Conservation (phyloP, 768 basidiomycete genomes). For the Lentinula edodes region DNA sequence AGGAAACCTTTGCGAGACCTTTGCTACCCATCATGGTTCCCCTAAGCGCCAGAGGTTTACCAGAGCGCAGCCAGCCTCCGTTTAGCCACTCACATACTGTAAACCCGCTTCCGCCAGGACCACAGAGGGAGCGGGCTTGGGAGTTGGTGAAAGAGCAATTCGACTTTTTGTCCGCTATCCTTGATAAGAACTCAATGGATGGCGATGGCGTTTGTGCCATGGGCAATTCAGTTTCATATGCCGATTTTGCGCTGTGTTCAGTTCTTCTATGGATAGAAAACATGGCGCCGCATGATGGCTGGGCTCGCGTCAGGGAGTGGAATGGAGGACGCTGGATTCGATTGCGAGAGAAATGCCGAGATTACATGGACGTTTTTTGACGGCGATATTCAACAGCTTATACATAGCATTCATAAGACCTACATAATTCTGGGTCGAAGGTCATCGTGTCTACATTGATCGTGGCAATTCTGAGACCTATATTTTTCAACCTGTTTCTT, state of each 20-base stretch:
- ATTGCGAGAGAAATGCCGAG: slow-evolving; percentile 36
- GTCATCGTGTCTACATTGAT: too few relatives aligned
- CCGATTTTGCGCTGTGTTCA: slow-evolving; percentile 48
- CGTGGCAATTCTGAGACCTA: too few relatives aligned
- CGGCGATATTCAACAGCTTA: not conserved
- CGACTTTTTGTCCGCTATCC: slow-evolving; percentile 33
- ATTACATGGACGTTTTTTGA: slow-evolving; percentile 48
- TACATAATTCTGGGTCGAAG: too few relatives aligned
- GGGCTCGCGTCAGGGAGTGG: slow-evolving; percentile 43
- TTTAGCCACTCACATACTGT: slow-evolving; percentile 23
- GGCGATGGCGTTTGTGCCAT: slow-evolving; percentile 40
- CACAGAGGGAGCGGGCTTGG: slow-evolving; percentile 42
- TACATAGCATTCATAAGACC: too few relatives aligned
- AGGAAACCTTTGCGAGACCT: slow-evolving; percentile 62
- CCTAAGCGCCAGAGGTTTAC: slow-evolving; percentile 55
- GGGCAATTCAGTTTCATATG: slow-evolving; percentile 45
- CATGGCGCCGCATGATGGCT: slow-evolving; percentile 46
- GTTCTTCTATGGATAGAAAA: slow-evolving; percentile 45
- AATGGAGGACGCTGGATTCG: slow-evolving; percentile 44
- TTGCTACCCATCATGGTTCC: slow-evolving; percentile 69
- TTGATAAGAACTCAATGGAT: slow-evolving; percentile 41
- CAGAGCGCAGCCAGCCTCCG: slow-evolving; percentile 48
- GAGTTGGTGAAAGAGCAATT: slow-evolving; percentile 39
- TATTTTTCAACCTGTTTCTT: too few relatives aligned
- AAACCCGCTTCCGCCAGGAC: slow-evolving; percentile 12